Evolutionary conservation across 805 yeast species (phyloP), one percentile per base, ranked within the genome.

Genomic region (Schwanniomyces yamadae): DNA sequence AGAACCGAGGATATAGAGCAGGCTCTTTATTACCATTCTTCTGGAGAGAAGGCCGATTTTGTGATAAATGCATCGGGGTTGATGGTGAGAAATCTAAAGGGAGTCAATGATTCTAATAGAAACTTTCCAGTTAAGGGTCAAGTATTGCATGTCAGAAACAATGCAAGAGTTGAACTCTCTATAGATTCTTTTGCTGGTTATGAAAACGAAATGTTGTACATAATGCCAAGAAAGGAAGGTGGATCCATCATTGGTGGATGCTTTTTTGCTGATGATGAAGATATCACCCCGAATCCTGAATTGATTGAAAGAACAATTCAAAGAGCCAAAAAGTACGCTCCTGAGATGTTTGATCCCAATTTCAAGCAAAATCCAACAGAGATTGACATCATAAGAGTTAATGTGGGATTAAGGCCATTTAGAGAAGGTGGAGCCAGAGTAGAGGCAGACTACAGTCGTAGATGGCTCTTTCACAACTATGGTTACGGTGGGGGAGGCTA

Each of bases 401-500:
- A 52, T 28, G 65, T 65, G n/a, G 71, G 72, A 2, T 55, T 62
- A 20, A 53, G 72, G 25, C 72, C 72, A 4, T 58, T 49, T 35
- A 42, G 71, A 41, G 63, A 58, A 15, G 59, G 55, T 6, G 69
- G 69, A 2, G 54, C 54, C 2, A 44, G 72, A 14, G 53, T 64
- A 10, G 71, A 65, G 39, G 28, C 23, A 2, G 71, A 66, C 41
- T 26, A 46, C 1, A 28, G 40, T 6, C 34, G 42, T 12, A 31
- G 28, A 1, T 64, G 71, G 69, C 50, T 81, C 15, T 69, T 81
- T 16, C 88, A 82, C 54, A 76, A 75, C 48, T 82, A 81, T 53
- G 87, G 88, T 2, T 84, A 86, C 20, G 86, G 78, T 6, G 88
- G 88, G 20, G 77, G 85, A 16, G 93, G 93, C 0, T 84, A 77